Evolutionary conservation across 345 rosid genomes (phyloP).

Genomic region (Limnanthes douglasii): DNA sequence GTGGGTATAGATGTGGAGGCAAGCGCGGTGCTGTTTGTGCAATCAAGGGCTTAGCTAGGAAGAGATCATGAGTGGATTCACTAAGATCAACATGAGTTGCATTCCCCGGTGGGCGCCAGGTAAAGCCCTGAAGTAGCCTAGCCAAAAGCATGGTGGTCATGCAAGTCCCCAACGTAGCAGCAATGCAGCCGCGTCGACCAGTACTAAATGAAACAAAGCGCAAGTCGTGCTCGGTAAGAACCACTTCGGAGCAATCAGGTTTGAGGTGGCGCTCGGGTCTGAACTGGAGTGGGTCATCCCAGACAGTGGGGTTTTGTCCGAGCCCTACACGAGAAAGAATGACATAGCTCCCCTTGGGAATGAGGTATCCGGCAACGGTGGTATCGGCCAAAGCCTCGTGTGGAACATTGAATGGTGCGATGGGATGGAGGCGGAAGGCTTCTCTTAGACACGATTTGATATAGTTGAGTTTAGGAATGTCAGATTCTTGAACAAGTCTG

Average conservation of each 20-base stretch:
- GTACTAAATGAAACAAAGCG: constrained; percentile 18
- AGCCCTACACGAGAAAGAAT: constrained; percentile 11
- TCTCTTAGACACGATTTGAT: constrained; percentile 33
- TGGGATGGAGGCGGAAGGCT: constrained; percentile 31
- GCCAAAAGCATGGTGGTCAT: constrained; percentile 18
- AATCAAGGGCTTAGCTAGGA: constrained; percentile 15
- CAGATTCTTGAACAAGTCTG: constrained; percentile 36
- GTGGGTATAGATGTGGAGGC: constrained; percentile 15
- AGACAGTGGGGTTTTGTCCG: constrained; percentile 11
- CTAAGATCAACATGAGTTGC: constrained; percentile 8
- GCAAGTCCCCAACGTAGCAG: constrained; percentile 15
- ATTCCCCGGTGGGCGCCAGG: constrained; percentile 5
- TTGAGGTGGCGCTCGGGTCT: constrained; percentile 18
- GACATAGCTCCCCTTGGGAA: constrained; percentile 42
- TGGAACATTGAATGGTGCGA: constrained; percentile 14
- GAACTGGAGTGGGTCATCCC: constrained; percentile 16
- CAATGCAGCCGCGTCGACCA: constrained; percentile 20
- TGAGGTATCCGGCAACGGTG: constrained; percentile 22
- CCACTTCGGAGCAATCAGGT: too few species aligned
- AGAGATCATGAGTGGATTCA: constrained; percentile 7
- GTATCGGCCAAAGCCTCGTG: constrained; percentile 18
- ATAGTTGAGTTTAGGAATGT: constrained; percentile 21
- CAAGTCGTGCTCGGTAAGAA: constrained; percentile 14
- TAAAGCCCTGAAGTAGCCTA: constrained; percentile 19
- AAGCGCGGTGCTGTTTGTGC: constrained; percentile 13